Percentiles rank a stretch among this genome's conserved stretches.
Conservation (phyloP, 164 flowering plant genomes). For the Nymphaea colorata region DNA sequence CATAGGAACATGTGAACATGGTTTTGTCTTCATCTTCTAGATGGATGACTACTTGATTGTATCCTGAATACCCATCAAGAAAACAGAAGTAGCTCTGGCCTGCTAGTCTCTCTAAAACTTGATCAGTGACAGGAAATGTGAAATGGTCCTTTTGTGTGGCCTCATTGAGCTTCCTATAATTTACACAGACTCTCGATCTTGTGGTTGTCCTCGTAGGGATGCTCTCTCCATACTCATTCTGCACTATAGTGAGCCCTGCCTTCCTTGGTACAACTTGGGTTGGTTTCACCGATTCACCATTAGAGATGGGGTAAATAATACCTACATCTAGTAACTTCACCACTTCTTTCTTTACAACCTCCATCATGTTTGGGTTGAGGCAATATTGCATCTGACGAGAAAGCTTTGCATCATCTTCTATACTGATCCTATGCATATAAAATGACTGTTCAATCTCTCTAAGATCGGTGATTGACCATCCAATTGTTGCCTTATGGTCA, state of each 20-base stretch:
- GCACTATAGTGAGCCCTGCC: not conserved
- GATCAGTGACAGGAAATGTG: not conserved
- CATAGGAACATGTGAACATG: not conserved
- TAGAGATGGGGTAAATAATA: not conserved
- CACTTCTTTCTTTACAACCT: not conserved
- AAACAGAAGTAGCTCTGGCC: not conserved
- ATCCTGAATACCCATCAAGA: constrained; percentile 7
- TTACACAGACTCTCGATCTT: not conserved
- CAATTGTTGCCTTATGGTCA: too few relatives aligned
- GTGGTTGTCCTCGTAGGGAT: not conserved
- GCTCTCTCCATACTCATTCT: not conserved
- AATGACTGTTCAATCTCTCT: too few relatives aligned
- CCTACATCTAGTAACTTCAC: not conserved
- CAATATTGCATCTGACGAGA: too few relatives aligned
- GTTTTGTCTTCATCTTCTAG: not conserved
- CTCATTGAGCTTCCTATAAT: constrained; percentile 1
- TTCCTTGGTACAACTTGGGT: not conserved
- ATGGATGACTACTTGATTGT: constrained; percentile 2
- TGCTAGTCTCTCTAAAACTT: constrained; percentile 2
- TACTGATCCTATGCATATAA: too few relatives aligned
- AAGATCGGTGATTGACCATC: too few relatives aligned
- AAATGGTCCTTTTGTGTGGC: not conserved
- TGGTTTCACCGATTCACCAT: not conserved
- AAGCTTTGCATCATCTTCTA: too few relatives aligned
- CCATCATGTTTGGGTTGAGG: not conserved